Evolutionary conservation across 352 stramenopile species (phyloP), one percentile per base, ranked within the genome.

Genomic region (Globisporangium emineosum): DNA sequence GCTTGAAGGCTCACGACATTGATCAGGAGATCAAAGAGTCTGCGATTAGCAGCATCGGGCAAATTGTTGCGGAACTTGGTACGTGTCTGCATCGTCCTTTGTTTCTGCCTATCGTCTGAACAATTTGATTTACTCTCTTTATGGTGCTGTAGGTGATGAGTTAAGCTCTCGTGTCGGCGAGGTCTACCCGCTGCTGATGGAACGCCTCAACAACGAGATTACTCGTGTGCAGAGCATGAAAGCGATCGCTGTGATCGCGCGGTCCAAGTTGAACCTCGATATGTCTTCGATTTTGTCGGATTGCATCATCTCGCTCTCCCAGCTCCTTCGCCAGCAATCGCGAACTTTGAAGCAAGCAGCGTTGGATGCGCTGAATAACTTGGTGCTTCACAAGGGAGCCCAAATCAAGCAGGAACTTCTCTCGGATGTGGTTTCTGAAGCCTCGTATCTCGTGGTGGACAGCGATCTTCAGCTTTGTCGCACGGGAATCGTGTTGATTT

Each of bases 21-120:
- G 97, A 99, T 66, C 96, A 99, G 77, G 97, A 99, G 79, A 99
- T 99, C 67, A 99, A 99, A 70, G 97, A 99, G 68, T 91, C 94
- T 58, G 91, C 91, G 10, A 97, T 98, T 64, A 87, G 77, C 59
- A 96, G 91, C 63, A 87, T 98, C 10, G 93, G 88, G 2, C 84
- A 97, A 60, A 81, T 98, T 51, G 81, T 98, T 35, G 77, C 92
- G 29, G 73, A 77, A 17, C 66, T 94, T 5, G 86, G 78, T 87
- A 60, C 54, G 74, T 78, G 17, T 23, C 10, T 57, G 40, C 32
- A 12, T 37, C 43, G 42, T 10, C 9, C 35, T 49, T 27, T 56
- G 9, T 35, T 62, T 21, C 56, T 13, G 17, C 19, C 12, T 23
- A 64, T 47, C 15, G 13, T 60, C 19, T 30, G 35, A 13, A 30